Percentiles rank a stretch among this genome's conserved stretches.
Conservation (phyloP, 139 green algal genomes). For the Coelastrella sp. region DNA sequence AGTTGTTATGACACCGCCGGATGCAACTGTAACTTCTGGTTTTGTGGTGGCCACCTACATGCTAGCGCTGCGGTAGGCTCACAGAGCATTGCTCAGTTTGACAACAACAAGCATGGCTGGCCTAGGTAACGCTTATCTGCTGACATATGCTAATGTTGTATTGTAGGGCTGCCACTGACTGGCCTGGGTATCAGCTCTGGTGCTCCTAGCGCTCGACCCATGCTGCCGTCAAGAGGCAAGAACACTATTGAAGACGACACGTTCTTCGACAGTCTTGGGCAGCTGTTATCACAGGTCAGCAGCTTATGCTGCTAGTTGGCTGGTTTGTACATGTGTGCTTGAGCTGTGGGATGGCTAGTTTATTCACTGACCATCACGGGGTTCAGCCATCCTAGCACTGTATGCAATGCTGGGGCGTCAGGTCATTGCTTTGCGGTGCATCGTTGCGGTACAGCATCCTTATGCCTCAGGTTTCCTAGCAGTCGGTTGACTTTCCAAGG, state of each 20-base stretch:
- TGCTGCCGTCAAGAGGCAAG: constrained; percentile 31
- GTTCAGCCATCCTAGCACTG: not conserved
- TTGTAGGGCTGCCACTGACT: not conserved
- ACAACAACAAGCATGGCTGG: not conserved
- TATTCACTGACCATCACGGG: not conserved
- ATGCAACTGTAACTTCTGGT: too few species aligned
- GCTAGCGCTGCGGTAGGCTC: too few species aligned
- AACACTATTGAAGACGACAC: constrained; percentile 64
- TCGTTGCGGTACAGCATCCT: not conserved
- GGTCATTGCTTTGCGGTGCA: too few species aligned
- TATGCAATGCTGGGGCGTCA: too few species aligned
- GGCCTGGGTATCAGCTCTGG: not conserved
- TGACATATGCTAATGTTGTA: not conserved
- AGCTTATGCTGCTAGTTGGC: not conserved
- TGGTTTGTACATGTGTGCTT: not conserved
- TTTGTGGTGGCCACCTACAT: too few species aligned
- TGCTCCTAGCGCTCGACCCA: not conserved
- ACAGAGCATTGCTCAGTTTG: not conserved
- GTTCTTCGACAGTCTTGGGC: constrained; percentile 66
- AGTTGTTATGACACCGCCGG: not conserved
- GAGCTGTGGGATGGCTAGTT: not conserved
- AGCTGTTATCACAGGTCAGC: constrained; percentile 28
- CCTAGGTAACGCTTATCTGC: not conserved
- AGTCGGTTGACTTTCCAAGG: not conserved
- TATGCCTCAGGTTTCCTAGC: constrained; percentile 33